These are phyloP conservation scores for Danielia reshetovae DNA, from an alignment of 805 yeast species.

Conservation along the genomic window DNA sequence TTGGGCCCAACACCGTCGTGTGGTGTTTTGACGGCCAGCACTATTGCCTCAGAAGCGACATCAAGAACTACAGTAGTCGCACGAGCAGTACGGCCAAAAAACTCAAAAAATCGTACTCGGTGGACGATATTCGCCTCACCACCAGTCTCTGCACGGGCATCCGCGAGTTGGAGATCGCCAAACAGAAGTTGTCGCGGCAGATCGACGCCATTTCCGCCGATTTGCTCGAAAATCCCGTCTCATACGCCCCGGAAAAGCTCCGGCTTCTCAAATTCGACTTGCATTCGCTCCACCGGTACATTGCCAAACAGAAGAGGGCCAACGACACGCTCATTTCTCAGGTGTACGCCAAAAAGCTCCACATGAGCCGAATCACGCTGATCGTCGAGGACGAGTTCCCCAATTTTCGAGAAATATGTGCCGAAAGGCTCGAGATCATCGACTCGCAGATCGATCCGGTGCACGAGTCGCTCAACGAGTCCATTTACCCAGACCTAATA, in stretches of 20 bases:
- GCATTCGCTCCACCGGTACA: conserved; percentile 12
- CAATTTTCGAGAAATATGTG: conserved; percentile 12
- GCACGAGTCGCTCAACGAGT: conserved; percentile 17
- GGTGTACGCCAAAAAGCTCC: conserved; percentile 20
- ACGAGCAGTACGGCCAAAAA: no score
- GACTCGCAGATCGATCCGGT: conserved; percentile 27
- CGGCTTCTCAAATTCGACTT: conserved; percentile 6
- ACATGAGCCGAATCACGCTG: conserved; percentile 17
- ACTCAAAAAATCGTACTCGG: conserved; percentile 14
- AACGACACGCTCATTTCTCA: conserved; percentile 24
- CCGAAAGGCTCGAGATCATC: conserved; percentile 23
- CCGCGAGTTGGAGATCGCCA: conserved; percentile 26
- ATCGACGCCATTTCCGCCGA: conserved; percentile 13
- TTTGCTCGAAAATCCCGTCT: neutral
- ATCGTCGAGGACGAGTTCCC: conserved; percentile 15
- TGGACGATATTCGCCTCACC: conserved; percentile 13
- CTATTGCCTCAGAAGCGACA: conserved; percentile 7
- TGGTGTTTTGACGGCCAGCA: conserved; percentile 9
- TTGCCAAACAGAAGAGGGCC: conserved; percentile 16
- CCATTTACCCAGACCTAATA: conserved; percentile 22
- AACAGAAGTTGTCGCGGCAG: conserved; percentile 18
- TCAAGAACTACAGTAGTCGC: neutral
- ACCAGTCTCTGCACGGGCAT: conserved; percentile 11
- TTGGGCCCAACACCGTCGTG: conserved; percentile 9
- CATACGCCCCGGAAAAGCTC: conserved; percentile 3